Conservation (phyloP, 495 filamentous ascomycete genomes). For the Trichocladium uniseriatum region DNA sequence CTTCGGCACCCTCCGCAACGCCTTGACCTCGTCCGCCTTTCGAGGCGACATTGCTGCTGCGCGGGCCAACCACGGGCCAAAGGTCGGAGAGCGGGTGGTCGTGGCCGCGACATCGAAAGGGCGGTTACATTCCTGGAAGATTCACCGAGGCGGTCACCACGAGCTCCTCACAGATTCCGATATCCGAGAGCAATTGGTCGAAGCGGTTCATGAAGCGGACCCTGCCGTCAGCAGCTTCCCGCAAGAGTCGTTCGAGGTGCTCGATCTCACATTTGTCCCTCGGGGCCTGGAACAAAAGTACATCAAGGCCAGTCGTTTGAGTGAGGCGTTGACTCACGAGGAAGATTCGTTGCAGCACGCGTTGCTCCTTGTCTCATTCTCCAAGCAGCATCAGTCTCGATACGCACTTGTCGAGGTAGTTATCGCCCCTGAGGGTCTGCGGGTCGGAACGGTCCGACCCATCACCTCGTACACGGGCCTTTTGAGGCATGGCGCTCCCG, state of each 20-base stretch:
- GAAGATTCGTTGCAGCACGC: constrained; percentile 37
- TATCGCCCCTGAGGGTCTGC: constrained; percentile 25
- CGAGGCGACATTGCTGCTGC: constrained; percentile 72
- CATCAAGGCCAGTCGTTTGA: constrained; percentile 33
- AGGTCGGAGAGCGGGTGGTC: constrained; percentile 76
- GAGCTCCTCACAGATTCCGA: constrained; percentile 44
- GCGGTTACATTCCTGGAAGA: constrained; percentile 71
- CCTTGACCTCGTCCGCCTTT: constrained; percentile 52
- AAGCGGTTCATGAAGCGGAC: constrained; percentile 27
- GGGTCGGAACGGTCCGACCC: constrained; percentile 48
- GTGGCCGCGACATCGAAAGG: constrained; percentile 67
- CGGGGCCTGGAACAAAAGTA: constrained; percentile 34
- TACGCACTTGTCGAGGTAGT: constrained; percentile 40
- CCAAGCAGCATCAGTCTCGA: constrained; percentile 24
- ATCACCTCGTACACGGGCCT: constrained; percentile 53
- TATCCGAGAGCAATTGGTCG: constrained; percentile 26
- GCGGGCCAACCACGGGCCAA: constrained; percentile 53
- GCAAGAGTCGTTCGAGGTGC: constrained; percentile 37
- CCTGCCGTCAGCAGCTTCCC: constrained; percentile 13
- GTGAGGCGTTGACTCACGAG: constrained; percentile 30
- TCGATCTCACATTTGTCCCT: constrained; percentile 42
- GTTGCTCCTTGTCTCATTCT: constrained; percentile 32
- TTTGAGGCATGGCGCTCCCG: constrained; percentile 25
- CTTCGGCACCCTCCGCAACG: constrained; percentile 67
- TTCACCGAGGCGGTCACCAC: constrained; percentile 69